Evolutionary conservation across 495 filamentous ascomycete genomes (phyloP).

Genomic region (Aspergillus homomorphus): DNA sequence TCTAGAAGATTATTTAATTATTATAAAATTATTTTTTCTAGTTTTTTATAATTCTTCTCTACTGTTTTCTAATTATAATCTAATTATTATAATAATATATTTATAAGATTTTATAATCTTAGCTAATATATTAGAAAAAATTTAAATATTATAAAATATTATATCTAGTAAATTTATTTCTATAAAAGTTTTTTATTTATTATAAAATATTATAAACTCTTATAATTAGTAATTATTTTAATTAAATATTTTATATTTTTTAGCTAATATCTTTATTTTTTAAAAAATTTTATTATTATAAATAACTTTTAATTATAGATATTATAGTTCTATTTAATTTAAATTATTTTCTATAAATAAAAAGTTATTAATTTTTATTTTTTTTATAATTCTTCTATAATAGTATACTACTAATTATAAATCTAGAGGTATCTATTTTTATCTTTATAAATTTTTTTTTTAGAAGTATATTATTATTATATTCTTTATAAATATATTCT

Average conservation of each 20-base stretch:
- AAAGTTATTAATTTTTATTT: not conserved
- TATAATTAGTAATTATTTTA: constrained; percentile 1
- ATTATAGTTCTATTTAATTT: not conserved
- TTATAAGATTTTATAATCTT: not conserved
- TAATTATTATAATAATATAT: constrained; percentile 1
- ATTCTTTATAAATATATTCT: constrained; percentile 3
- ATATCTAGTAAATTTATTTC: not conserved
- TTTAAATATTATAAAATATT: constrained; percentile 1
- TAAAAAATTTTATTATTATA: constrained; percentile 6
- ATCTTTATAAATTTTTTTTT: not conserved
- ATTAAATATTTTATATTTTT: not conserved
- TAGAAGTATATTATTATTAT: not conserved
- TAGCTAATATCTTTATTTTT: not conserved
- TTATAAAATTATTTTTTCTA: not conserved
- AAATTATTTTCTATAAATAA: constrained; percentile 1
- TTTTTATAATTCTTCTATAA: not conserved
- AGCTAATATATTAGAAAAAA: not conserved
- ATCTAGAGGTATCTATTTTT: not conserved
- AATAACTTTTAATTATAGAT: constrained; percentile 3
- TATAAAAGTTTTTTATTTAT: not conserved
- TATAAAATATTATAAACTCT: constrained; percentile 2
- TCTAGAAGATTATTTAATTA: not conserved
- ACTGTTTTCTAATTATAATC: not conserved
- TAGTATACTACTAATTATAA: constrained; percentile 3
- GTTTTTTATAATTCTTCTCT: not conserved